These are phyloP conservation scores for Pseudopyricularia javanii DNA, from an alignment of 2,329 filamentous ascomycete species.

Conservation along the genomic window DNA sequence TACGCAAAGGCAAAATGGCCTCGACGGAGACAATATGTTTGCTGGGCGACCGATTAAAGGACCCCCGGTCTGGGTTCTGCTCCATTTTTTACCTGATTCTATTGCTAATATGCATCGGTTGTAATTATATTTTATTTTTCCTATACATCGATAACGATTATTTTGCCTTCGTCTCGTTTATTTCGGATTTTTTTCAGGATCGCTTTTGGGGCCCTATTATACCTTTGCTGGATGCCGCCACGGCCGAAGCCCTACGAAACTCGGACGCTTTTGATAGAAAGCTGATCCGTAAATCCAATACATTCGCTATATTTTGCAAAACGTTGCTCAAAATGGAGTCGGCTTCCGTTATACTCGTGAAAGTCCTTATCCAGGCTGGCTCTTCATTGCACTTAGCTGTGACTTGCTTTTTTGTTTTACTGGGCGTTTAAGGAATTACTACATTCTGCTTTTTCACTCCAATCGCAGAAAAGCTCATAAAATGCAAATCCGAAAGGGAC, in stretches of 20 bases:
- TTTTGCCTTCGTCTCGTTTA: neutral
- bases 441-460: neutral
- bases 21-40: neutral
- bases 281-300: neutral
- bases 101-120: neutral
- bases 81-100: neutral
- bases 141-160: neutral
- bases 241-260: neutral
- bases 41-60: neutral
- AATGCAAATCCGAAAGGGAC: neutral
- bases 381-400: neutral
- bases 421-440: neutral
- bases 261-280: neutral
- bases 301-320: neutral
- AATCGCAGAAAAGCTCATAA: neutral
- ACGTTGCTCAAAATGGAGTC: neutral
- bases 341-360: neutral
- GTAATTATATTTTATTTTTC: neutral
- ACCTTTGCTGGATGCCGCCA: neutral
- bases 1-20: neutral
- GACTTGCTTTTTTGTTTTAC: neutral
- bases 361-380: neutral
- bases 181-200: neutral
- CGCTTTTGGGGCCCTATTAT: neutral
- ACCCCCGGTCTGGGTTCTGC: neutral